Evolutionary conservation across 202 grass and related monocot genomes (phyloP), one percentile per base, ranked within the genome.

Genomic region (Tripidium arundinaceum): DNA sequence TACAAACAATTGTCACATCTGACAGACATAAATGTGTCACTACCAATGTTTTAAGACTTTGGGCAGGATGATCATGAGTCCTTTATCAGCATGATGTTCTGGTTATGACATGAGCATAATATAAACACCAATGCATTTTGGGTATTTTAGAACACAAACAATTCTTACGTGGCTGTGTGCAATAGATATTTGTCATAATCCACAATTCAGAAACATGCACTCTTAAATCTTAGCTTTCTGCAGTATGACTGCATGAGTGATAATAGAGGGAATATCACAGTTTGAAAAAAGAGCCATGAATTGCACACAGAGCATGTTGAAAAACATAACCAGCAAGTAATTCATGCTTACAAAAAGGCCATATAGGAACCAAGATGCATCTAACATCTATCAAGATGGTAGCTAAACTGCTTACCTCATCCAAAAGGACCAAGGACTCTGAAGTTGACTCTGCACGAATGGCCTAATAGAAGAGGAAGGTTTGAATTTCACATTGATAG

Each of bases 341-440:
- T 22, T 13, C 65, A 78, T 72, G 26, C 52, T 72, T 73, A 37
- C n/a, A 4, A 55, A 65, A 21, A 72, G 71, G 15, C 25, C 40
- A 21, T 50, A 80, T 61, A 72, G 37, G 7, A 70, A 85, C 8
- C 11, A 79, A 83, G 29, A 65, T 36, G 19, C 36, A 85, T 59
- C 18, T 36, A 43, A 78, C 33, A 84, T 27, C 42, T 38, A 57
- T 65, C 62, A 78, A 76, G 47, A 46, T 27, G 55, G 54, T 38
- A 34, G 24, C 68, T 70, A 77, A 68, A 79, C 50, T 38, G 78
- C 77, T 86, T 66, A 94, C 88, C 85, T 94, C 91, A 60, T 94
- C 88, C 81, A 91, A 76, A 86, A 91, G 91, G 29, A 94, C 91
- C 80, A 94, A 80, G 15, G 91, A 94, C 26, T 91, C 75, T 40